Evolutionary conservation across 176 grass and related monocot species (phyloP), one percentile per base, ranked within the genome.

Genomic region (Ananas comosus): DNA sequence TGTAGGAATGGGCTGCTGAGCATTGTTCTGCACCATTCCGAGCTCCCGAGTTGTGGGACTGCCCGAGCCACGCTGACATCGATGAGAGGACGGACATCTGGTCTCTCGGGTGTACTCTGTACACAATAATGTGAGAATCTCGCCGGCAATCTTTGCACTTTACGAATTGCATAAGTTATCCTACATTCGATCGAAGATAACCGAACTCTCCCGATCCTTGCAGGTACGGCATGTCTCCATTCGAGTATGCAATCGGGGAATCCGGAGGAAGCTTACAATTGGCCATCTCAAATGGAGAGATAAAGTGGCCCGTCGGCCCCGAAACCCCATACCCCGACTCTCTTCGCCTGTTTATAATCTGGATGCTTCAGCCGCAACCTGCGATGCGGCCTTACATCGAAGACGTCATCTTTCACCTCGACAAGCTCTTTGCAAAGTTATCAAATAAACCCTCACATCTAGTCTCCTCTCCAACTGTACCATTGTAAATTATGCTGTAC

Each of bases 1-100:
- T 11, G 11, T 51, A 66, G 73, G 73, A 75, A 75, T 75, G 73
- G 73, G 73, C 73, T 47, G 48, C 28, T 53, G 73, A 75, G 14
- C 73, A 75, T 28, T 66, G 73, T 29, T 75, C 61, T 9, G 73
- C 73, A 48, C 73, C 63, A n/a, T 75, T 66, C 29, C 73, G 73
- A 75, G 73, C 63, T 75, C 73, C 73, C 52, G 73, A 75, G 58
- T 66, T 75, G 18, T 75, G 73, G 73, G 73, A 57, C 7, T 73
- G 71, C 64, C 71, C 54, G 14, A 73, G 71, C 56, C 57, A 73
- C 16, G 16, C 27, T 9, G 71, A 73, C 54, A 73, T 73, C 50
- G 71, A 73, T 50, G 71, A 73, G 71, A 73, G 71, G 56, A 73
- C 54, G 2, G 71, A 73, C 64, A 63, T 73, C 13, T 73, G 71